phyloP scores from a whole-genome alignment of 1,284 basidiomycete genomes.

The Inonotus obliquus region DNA sequence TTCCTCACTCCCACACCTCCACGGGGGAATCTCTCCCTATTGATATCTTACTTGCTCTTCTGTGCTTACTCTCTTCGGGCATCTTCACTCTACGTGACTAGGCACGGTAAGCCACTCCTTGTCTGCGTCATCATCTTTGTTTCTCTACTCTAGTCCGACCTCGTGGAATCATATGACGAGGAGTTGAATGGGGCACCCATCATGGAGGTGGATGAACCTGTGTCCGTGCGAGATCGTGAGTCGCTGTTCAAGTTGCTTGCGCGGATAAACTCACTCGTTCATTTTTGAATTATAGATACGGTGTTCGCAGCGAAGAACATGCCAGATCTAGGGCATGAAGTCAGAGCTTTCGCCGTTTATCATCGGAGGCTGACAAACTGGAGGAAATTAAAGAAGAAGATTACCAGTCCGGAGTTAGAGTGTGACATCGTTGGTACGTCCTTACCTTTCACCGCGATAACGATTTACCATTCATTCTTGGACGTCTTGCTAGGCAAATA shows the following conservation, averaged over 20 bases:
- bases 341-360: constrained; percentile 90
- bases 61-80: background rate
- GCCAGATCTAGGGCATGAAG: constrained; percentile 92
- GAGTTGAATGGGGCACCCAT: constrained; percentile 67
- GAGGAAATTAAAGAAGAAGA: constrained; percentile 92
- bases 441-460: constrained; percentile 15
- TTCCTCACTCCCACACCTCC: too few relatives aligned
- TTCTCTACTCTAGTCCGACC: constrained; percentile 42
- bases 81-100: background rate
- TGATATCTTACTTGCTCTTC: too few relatives aligned
- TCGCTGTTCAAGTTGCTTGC: constrained; percentile 26
- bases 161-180: constrained; percentile 78
- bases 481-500: constrained; percentile 72
- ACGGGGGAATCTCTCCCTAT: too few relatives aligned
- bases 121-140: constrained; percentile 13
- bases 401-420: constrained; percentile 93
- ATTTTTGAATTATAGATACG: constrained; percentile 53
- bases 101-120: constrained; percentile 11
- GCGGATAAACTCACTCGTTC: constrained; percentile 20
- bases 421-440: constrained; percentile 96
- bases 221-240: constrained; percentile 78
- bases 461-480: constrained; percentile 11
- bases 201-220: constrained; percentile 79
- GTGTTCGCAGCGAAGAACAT: constrained; percentile 93
- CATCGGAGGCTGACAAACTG: constrained; percentile 83